Percentiles rank a stretch among this genome's conserved stretches.
Evolutionary conservation across 495 filamentous ascomycete genomes (phyloP).

Genomic region (Jackrogersella minutella): DNA sequence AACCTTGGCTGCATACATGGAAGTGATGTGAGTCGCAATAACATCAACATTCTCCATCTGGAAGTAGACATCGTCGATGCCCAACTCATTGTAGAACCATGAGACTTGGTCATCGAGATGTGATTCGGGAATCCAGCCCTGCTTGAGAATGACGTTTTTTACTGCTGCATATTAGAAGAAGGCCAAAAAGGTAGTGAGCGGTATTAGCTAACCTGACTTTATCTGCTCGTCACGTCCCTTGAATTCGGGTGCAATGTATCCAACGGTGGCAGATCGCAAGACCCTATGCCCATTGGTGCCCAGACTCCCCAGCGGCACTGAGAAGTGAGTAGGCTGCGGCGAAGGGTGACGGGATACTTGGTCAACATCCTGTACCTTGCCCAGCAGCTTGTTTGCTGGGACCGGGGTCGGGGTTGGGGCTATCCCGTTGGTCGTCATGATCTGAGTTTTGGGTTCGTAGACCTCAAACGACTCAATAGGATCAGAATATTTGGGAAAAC

Average conservation of each 20-base stretch:
- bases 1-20: conserved; percentile 95
- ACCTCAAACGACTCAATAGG: conserved; percentile 48
- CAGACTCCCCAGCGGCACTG: conserved; percentile 69
- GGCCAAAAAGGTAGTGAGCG: background rate
- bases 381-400: conserved; percentile 49
- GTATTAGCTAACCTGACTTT: conserved; percentile 71
- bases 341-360: conserved; percentile 68
- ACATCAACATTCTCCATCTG: conserved; percentile 86
- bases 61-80: conserved; percentile 99
- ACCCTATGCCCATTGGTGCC: conserved; percentile 65
- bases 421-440: conserved; percentile 40
- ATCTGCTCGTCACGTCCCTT: conserved; percentile 95
- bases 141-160: conserved; percentile 51
- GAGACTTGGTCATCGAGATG: conserved; percentile 84
- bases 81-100: conserved; percentile 98
- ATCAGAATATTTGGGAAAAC: conserved; percentile 49
- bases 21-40: conserved; percentile 92
- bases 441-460: conserved; percentile 26
- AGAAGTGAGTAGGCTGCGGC: conserved; percentile 89
- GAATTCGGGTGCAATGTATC: conserved; percentile 94
- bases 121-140: conserved; percentile 82
- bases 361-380: conserved; percentile 43
- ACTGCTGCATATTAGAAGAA: conserved; percentile 48
- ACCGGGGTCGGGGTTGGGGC: conserved; percentile 15
- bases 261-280: conserved; percentile 88